A percentile compares a stretch with the other conserved stretches of the same genome.
These are phyloP conservation scores for Kodamaea nitidulidarum DNA, from an alignment of 805 yeast genomes.

Conservation along the genomic window DNA sequence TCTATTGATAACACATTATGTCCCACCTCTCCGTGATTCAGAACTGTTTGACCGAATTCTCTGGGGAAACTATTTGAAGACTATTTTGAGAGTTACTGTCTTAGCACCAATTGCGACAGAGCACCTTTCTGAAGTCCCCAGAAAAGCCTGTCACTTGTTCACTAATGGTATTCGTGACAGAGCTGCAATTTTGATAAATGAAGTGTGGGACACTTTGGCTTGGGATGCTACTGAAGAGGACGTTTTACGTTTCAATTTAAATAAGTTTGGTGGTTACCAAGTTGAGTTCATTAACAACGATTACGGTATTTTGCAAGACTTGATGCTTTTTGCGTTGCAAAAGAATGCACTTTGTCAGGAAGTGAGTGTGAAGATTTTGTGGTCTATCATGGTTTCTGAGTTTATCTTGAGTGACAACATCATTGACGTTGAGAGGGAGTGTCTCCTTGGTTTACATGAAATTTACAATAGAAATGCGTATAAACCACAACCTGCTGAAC, in stretches of 20 bases:
- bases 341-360: slow-evolving; percentile 56
- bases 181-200: slow-evolving; percentile 50
- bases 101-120: slow-evolving; percentile 68
- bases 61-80: slow-evolving; percentile 66
- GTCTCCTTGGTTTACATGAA: slow-evolving; percentile 60
- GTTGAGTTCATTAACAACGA: slow-evolving; percentile 55
- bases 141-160: slow-evolving; percentile 62
- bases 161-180: slow-evolving; percentile 61
- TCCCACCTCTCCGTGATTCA: slow-evolving; percentile 50
- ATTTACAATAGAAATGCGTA: slow-evolving; percentile 55
- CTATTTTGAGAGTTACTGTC: slow-evolving; percentile 54
- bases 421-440: slow-evolving; percentile 58
- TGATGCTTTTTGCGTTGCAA: slow-evolving; percentile 67
- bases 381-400: slow-evolving; percentile 71
- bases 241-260: slow-evolving; percentile 53
- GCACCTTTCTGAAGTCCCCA: slow-evolving; percentile 67
- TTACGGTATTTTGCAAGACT: slow-evolving; percentile 57
- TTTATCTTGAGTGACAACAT: slow-evolving; percentile 54
- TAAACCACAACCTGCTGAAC: slow-evolving; percentile 54
- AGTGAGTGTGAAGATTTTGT: slow-evolving; percentile 61
- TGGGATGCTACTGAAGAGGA: slow-evolving; percentile 57
- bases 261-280: slow-evolving; percentile 67
- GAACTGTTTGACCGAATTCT: slow-evolving; percentile 54
- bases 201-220: slow-evolving; percentile 74
- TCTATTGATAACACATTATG: slow-evolving; percentile 43